A percentile compares a stretch with the other conserved stretches of the same genome.
Evolutionary conservation across 2,329 filamentous ascomycete species (phyloP).

Genomic region (Trichoderma semiorbis): DNA sequence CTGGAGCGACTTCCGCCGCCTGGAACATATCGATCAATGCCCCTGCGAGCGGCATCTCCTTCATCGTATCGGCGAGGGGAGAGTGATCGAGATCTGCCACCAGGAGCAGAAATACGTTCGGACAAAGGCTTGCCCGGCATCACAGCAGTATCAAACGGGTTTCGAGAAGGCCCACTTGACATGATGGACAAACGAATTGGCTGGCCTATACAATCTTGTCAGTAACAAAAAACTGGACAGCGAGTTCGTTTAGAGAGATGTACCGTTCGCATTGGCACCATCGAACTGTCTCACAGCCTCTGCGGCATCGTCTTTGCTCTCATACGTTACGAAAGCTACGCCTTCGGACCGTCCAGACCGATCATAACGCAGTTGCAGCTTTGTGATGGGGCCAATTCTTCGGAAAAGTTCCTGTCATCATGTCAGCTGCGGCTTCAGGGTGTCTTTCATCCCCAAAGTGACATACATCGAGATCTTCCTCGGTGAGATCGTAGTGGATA

Average conservation of each 20-base stretch:
- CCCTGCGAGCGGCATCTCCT: slow-evolving; percentile 59
- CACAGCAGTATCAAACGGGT: slow-evolving; percentile 55
- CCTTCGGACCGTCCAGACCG: slow-evolving; percentile 85
- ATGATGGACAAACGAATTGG: slow-evolving; percentile 73
- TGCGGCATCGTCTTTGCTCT: slow-evolving; percentile 64
- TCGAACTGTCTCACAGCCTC: slow-evolving; percentile 77
- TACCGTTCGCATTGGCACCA: slow-evolving; percentile 83
- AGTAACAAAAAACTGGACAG: not conserved
- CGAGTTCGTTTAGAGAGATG: not conserved
- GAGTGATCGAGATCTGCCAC: slow-evolving; percentile 60
- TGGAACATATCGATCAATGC: slow-evolving; percentile 78
- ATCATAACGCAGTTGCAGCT: slow-evolving; percentile 75
- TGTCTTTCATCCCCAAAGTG: not conserved
- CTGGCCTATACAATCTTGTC: slow-evolving; percentile 51
- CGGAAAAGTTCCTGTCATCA: slow-evolving; percentile 69
- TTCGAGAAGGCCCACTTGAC: slow-evolving; percentile 48
- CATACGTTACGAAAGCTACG: slow-evolving; percentile 79
- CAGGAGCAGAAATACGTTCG: slow-evolving; percentile 57
- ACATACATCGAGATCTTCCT: slow-evolving; percentile 74
- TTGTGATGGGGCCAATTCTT: slow-evolving; percentile 68
- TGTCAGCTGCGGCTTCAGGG: slow-evolving; percentile 12
- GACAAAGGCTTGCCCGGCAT: slow-evolving; percentile 56
- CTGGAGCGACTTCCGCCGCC: slow-evolving; percentile 56
- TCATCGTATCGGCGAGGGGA: slow-evolving; percentile 49
- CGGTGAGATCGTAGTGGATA: slow-evolving; percentile 85